These are phyloP conservation scores for Lactarius evosmus DNA, from an alignment of 768 basidiomycete genomes.

Conservation along the genomic window DNA sequence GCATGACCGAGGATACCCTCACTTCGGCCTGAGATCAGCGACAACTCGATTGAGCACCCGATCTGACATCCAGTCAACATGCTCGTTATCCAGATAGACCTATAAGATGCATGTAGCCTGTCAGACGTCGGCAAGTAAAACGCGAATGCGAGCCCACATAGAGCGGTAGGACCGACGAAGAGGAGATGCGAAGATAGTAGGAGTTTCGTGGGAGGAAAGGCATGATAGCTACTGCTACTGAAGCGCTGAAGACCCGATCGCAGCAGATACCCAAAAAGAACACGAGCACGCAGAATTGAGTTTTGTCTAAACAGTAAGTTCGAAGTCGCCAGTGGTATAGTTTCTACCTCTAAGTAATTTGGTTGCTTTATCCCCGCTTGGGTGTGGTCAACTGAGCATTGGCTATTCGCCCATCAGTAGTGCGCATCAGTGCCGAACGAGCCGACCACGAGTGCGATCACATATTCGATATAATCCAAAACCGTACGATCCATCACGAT, in stretches of 20 bases:
- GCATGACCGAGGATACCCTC: conserved; percentile 25
- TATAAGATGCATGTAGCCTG: conserved; percentile 29
- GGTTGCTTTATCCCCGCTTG: too few species aligned
- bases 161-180: conserved; percentile 68
- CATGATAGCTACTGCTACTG: conserved; percentile 40
- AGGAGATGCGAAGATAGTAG: conserved; percentile 79
- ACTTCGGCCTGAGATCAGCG: conserved; percentile 73
- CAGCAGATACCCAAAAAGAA: too few species aligned
- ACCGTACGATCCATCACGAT: background rate
- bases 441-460: too few species aligned
- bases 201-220: conserved; percentile 69
- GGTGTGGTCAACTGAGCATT: too few species aligned
- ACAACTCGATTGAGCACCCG: conserved; percentile 74
- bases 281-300: too few species aligned
- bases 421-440: too few species aligned
- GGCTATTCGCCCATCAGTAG: too few species aligned
- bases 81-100: conserved; percentile 86
- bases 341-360: too few species aligned
- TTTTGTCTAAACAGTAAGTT: too few species aligned
- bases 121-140: conserved; percentile 5
- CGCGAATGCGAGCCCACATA: conserved; percentile 48
- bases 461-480: too few species aligned
- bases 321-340: too few species aligned
- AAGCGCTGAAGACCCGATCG: background rate
- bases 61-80: conserved; percentile 91